Evolutionary conservation across 495 filamentous ascomycete species (phyloP).

Genomic region (Trypethelium eluteriae): DNA sequence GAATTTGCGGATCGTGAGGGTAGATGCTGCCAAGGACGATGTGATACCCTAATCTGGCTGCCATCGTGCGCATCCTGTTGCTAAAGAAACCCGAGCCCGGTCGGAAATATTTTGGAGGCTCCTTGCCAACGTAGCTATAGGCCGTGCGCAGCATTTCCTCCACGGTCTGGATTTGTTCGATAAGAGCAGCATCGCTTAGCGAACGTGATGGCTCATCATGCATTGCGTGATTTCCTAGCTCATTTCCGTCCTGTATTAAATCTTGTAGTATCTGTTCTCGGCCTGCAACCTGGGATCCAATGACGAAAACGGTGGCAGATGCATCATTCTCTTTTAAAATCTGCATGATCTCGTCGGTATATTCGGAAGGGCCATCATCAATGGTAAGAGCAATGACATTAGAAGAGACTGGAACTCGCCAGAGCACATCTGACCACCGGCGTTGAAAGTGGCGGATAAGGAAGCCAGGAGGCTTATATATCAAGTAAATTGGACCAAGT

Average conservation of each 20-base stretch:
- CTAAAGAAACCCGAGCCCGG: slow-evolving; percentile 78
- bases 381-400: slow-evolving; percentile 73
- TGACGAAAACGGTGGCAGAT: slow-evolving; percentile 38
- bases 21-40: slow-evolving; percentile 75
- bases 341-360: slow-evolving; percentile 63
- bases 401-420: slow-evolving; percentile 48
- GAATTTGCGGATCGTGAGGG: slow-evolving; percentile 77
- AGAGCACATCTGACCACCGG: slow-evolving; percentile 70
- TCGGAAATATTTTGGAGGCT: slow-evolving; percentile 56
- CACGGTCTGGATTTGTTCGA: slow-evolving; percentile 39
- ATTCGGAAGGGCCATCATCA: slow-evolving; percentile 70
- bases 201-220: slow-evolving; percentile 62
- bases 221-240: slow-evolving; percentile 82
- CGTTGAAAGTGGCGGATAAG: slow-evolving; percentile 60
- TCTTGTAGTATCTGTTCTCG: slow-evolving; percentile 51
- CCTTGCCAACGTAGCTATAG: slow-evolving; percentile 16
- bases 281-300: slow-evolving; percentile 63
- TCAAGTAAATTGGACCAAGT: slow-evolving; percentile 51
- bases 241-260: slow-evolving; percentile 56
- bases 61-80: slow-evolving; percentile 51
- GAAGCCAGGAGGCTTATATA: slow-evolving; percentile 65
- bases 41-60: slow-evolving; percentile 51
- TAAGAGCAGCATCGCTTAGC: slow-evolving; percentile 29
- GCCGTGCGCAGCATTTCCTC: slow-evolving; percentile 41
- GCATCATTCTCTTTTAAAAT: slow-evolving; percentile 45